Evolutionary conservation across 306 rosid species (phyloP), one percentile per base, ranked within the genome.

Genomic region (Lathyrus sativus): DNA sequence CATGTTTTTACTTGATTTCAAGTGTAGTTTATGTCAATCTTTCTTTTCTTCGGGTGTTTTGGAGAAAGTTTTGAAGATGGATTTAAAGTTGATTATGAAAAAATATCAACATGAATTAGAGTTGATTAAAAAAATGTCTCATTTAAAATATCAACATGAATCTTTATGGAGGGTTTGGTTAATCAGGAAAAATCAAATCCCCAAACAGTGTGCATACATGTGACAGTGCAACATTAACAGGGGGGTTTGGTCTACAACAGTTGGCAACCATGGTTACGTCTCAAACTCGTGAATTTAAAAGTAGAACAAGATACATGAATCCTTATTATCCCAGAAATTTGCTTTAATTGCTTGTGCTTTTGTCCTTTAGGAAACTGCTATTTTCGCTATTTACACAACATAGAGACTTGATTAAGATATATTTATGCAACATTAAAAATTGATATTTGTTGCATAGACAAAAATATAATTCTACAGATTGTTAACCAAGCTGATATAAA

Each of bases 241-340:
- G 68, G 35, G 53, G 24, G 13, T 22, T 5, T 54, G n/a, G 12
- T 22, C 11, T 24, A 56, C 39, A 43, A 59, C 8, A 12, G 59
- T 66, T 3, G 78, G 53, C 14, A 28, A 28, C 4, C 13, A 42
- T 54, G 29, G 62, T 45, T 63, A 69, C 72, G 60, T 58, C 46
- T 51, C 53, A 37, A 42, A 58, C 65, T 41, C 26, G 26, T 58
- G 28, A 63, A 74, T 48, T 73, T 19, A 42, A 43, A 62, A 46
- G 29, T 56, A 31, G 71, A 37, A 14, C 28, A 54, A 46, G 57
- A 71, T 53, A 33, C 65, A 57, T 38, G 71, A 73, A 78, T 17
- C 71, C 78, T 67, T 73, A 68, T 67, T 73, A 68, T 73, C 71
- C 44, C 15, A 24, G 17, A 67, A 19, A 58, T 37, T 42, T 46